Base-by-base conservation (phyloP, 1,284 basidiomycete genomes). In the Malassezia pachydermatis region DNA sequence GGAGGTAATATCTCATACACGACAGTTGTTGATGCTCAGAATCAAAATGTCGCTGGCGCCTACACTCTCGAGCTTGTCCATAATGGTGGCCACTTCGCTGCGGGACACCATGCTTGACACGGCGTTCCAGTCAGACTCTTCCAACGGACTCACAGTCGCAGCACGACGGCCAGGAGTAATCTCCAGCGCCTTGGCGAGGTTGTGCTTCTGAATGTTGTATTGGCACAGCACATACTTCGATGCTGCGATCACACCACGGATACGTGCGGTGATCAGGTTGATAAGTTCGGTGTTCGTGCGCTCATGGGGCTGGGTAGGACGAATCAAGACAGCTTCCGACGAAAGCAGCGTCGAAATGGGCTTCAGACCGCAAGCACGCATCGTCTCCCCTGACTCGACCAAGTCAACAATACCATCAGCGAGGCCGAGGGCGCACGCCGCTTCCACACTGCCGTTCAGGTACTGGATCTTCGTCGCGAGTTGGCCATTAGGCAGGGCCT, bases 301-400 rank as follows among this genome's bases (percentile, higher is more conserved):
- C 0, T 79, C 76, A 73, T 87, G 81, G 0, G 81, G 79, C 7
- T 75, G 76, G n/a, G 66, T 60, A 1, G 89, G 86, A 54, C 82
- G 84, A 77, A 99, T 95, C 37, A 99, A 80, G 45, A 95, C 87
- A 3, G 92, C 92, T 75, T 99, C 86, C 0, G 88, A 86, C 37
- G 81, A 73, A 48, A 96, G 80, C 13, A 98, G 74, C 36, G 83
- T 84, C 22, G 45, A 43, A 67, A 98, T 94, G 25, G 89, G 81
- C 73, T 87, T 86, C 45, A 99, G 78, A 39, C 92, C 92, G 2
- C 90, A 92, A 20, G 92, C 94, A 34, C 92, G 87, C 94, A 99
- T 99, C 2, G 92, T 99, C 66, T 98, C 94, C 24, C 92, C 92
- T n/a, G 88, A 94, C 74, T 98, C 87, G 48, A 90, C 88, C 48